Conservation (phyloP, 1,284 basidiomycete species). For the Ceratobasidium sp. region DNA sequence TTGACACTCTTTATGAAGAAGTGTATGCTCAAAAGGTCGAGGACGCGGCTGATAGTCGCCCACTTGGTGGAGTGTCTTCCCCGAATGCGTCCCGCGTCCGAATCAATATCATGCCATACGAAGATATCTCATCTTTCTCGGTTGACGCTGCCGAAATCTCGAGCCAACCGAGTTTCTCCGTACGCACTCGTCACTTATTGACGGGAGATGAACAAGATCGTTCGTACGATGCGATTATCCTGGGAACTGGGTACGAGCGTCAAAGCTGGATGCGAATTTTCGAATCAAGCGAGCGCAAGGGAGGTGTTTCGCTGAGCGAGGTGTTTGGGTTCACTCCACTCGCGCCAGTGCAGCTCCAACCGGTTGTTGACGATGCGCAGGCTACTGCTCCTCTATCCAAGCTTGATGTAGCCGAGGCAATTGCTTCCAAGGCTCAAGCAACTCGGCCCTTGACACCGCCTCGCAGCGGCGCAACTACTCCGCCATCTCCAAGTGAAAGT, state of each 20-base stretch:
- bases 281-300: conserved; percentile 35
- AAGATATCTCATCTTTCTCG: conserved; percentile 7
- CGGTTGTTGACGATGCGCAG: conserved; percentile 15
- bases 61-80: conserved; percentile 18
- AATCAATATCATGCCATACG: conserved; percentile 37
- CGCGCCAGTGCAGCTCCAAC: conserved; percentile 19
- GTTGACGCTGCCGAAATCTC: conserved; percentile 1
- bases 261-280: conserved; percentile 57
- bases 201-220: conserved; percentile 25
- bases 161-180: conserved; percentile 1
- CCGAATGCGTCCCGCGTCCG: conserved; percentile 22
- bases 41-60: conserved; percentile 45
- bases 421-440: conserved; percentile 8
- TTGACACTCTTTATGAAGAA: conserved; percentile 60
- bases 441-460: conserved; percentile 22
- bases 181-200: conserved; percentile 23
- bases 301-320: too few species aligned
- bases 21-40: conserved; percentile 64
- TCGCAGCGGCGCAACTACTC: conserved; percentile 30
- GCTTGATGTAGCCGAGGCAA: conserved; percentile 6
- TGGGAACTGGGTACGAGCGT: conserved; percentile 66
- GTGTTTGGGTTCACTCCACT: conserved; percentile 34
- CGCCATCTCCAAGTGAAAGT: conserved; percentile 23
- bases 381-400: not conserved
- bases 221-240: conserved; percentile 61